Conservation (phyloP, 1,284 basidiomycete species). For the Ganoderma lingzhi region DNA sequence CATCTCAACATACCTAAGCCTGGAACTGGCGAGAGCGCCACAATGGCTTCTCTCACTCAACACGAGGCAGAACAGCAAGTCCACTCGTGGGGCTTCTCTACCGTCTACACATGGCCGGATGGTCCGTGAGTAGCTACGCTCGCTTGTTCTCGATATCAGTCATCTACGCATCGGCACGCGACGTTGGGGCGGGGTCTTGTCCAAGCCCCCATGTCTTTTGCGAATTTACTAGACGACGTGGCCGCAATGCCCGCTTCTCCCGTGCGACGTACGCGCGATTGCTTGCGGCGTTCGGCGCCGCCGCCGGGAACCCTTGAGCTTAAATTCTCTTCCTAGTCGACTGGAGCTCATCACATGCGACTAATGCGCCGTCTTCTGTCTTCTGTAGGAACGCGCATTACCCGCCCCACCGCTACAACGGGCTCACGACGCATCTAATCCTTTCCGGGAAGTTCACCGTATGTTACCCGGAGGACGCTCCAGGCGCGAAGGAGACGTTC, state of each 20-base stretch:
- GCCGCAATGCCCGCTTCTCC: neutral
- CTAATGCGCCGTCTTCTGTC: neutral
- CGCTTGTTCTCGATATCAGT: neutral
- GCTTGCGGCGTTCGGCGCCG: neutral
- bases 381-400: constrained; percentile 40
- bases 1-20: neutral
- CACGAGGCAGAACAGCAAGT: constrained; percentile 39
- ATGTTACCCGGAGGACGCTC: constrained; percentile 39
- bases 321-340: constrained; percentile 4
- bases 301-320: constrained; percentile 14
- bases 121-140: constrained; percentile 37
- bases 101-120: constrained; percentile 45
- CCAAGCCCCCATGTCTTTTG: neutral
- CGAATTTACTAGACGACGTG: neutral
- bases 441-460: constrained; percentile 42
- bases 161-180: neutral
- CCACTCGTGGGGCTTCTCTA: constrained; percentile 42
- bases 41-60: constrained; percentile 17
- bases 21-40: neutral
- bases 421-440: constrained; percentile 44
- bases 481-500: constrained; percentile 39
- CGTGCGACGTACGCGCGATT: neutral
- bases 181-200: neutral
- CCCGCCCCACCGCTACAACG: constrained; percentile 40
- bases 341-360: constrained; percentile 1